Percentiles rank a stretch among this genome's conserved stretches.
Evolutionary conservation across 2,329 filamentous ascomycete species (phyloP).

Genomic region (Alternaria sp.): DNA sequence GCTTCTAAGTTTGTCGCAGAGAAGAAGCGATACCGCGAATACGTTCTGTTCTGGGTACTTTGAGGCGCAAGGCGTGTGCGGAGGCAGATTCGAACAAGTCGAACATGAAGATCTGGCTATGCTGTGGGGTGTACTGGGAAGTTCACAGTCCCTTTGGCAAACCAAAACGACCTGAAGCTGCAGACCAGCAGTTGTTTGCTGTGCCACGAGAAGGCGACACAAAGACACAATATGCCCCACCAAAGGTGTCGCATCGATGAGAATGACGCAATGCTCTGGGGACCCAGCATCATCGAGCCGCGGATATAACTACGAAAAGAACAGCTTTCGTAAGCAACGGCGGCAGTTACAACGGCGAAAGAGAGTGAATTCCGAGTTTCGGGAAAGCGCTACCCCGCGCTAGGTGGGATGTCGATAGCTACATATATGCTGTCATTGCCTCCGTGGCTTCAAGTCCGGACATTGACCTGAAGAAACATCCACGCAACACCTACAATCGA

Average conservation of each 20-base stretch:
- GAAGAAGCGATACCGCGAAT: neutral
- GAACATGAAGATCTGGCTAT: conserved; percentile 29
- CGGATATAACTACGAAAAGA: conserved; percentile 19
- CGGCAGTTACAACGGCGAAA: conserved; percentile 16
- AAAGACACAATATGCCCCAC: conserved; percentile 16
- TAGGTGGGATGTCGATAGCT: conserved; percentile 15
- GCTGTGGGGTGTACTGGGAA: conserved; percentile 29
- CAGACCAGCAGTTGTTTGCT: conserved; percentile 25
- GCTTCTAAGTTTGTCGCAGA: neutral
- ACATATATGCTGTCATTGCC: conserved; percentile 22
- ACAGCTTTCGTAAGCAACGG: conserved; percentile 18
- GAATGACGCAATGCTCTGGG: conserved; percentile 20
- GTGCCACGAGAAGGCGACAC: conserved; percentile 13
- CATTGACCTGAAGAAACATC: neutral
- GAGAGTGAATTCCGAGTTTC: conserved; percentile 17
- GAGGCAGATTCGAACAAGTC: neutral
- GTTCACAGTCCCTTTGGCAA: conserved; percentile 26
- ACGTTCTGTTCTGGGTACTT: neutral
- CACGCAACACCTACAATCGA: neutral
- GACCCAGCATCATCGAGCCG: neutral
- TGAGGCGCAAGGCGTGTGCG: neutral
- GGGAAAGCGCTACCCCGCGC: conserved; percentile 24
- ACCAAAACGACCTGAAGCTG: conserved; percentile 16
- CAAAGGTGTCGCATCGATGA: conserved; percentile 16
- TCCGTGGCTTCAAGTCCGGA: neutral